Conservation (phyloP, 164 flowering plant genomes). For the Umbilicus rupestris region DNA sequence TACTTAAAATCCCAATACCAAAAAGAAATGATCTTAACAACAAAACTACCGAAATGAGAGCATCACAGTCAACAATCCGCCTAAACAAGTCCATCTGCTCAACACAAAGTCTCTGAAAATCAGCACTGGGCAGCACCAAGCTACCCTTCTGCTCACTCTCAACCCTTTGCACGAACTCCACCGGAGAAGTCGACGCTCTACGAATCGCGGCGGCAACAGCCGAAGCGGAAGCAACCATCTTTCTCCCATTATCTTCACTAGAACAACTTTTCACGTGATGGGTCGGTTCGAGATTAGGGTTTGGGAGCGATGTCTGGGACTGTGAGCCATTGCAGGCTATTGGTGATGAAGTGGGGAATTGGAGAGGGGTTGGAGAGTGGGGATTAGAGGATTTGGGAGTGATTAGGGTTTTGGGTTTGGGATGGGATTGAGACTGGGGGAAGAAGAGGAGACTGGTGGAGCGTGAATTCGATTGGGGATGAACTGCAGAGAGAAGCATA, state of each 20-base stretch:
- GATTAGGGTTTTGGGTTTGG: constrained; percentile 8
- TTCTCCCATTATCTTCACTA: not conserved
- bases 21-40: constrained; percentile 19
- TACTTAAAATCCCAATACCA: not conserved
- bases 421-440: constrained; percentile 12
- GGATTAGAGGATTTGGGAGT: constrained; percentile 21
- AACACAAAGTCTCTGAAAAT: constrained; percentile 70
- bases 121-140: constrained; percentile 59
- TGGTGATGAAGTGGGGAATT: constrained; percentile 36
- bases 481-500: constrained; percentile 1
- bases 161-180: constrained; percentile 51
- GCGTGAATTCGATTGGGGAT: not conserved
- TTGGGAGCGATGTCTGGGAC: constrained; percentile 20
- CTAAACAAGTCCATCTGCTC: constrained; percentile 74
- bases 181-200: constrained; percentile 58
- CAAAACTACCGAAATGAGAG: constrained; percentile 54
- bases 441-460: not conserved
- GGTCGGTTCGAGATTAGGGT: constrained; percentile 51
- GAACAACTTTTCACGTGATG: constrained; percentile 18
- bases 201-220: constrained; percentile 67
- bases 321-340: constrained; percentile 43
- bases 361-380: constrained; percentile 13
- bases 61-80: constrained; percentile 50
- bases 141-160: constrained; percentile 33
- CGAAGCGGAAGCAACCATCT: constrained; percentile 50